These are phyloP conservation scores for Prunus campanulata DNA, from an alignment of 306 rosid genomes.

Conservation along the genomic window DNA sequence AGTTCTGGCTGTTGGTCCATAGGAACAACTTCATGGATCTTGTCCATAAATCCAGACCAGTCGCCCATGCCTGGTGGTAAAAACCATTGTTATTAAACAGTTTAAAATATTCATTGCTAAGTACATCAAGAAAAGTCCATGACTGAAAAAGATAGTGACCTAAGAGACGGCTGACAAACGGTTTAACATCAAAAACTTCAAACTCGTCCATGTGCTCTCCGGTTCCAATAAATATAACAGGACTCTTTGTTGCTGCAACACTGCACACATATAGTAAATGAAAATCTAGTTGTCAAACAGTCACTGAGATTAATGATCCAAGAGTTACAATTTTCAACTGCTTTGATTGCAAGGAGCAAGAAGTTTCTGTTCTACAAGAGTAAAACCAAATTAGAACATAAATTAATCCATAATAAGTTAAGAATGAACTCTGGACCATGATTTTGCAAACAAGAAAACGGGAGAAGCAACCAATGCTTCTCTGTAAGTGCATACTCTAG, in stretches of 20 bases:
- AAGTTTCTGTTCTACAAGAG: background rate
- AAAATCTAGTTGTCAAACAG: background rate
- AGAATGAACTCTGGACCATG: background rate
- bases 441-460: no score
- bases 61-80: slow-evolving; percentile 70
- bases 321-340: background rate
- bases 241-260: slow-evolving; percentile 95
- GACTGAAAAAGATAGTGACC: background rate
- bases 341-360: background rate
- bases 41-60: slow-evolving; percentile 93
- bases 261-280: background rate
- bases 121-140: background rate
- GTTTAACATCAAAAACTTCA: slow-evolving; percentile 88
- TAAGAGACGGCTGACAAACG: slow-evolving; percentile 83
- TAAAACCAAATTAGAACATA: background rate
- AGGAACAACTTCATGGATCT: slow-evolving; percentile 89
- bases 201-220: slow-evolving; percentile 97
- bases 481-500: background rate
- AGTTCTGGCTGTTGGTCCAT: slow-evolving; percentile 95
- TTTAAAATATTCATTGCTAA: background rate
- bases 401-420: background rate
- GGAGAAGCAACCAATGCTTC: background rate
- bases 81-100: background rate
- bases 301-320: background rate
- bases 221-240: slow-evolving; percentile 85